Base-by-base conservation (phyloP, 305 asterid genomes). In the Fraxinus floribunda region DNA sequence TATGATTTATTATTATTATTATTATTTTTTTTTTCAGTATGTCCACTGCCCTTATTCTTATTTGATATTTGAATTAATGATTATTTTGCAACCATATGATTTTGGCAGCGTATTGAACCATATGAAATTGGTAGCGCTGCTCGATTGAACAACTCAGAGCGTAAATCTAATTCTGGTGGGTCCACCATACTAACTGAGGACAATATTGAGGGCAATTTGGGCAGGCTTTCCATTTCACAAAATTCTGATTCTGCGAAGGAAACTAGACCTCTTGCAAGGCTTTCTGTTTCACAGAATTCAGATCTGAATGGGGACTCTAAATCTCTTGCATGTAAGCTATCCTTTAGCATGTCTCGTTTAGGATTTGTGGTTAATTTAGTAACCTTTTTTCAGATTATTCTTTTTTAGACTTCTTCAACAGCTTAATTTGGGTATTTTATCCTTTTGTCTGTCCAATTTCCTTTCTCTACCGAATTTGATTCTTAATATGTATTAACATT, bases 61-160 rank as follows among this genome's bases (percentile, higher is more conserved):
- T 75, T 83, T 84, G 76, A 79, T 57, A 55, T 86, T 81, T 44
- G 41, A 75, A 78, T 83, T 87, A 85, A 81, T 83, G 78, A 81
- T 34, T 85, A 44, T 74, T 85, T 73, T 85, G 72, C 83, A 75
- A 85, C 78, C 76, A 87, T 84, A 74, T 82, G 55, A 83, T 80
- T 83, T 77, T 85, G 85, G 85, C 94, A 97, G 99, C 95, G 98
- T 75, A 89, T 90, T 83, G 99, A 94, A 88, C 99, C 98, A 78
- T 91, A 93, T 89, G 94, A 97, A 80, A 85, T 85, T 88, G 91
- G 97, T 38, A 89, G 82, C 78, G 83, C 93, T 82, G 81, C 91
- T 86, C 90, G 88, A 70, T 81, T 85, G 82, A 93, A 89, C 68
- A 94, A 90, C 82, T 83, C 82, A 81, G 98, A 93, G 52, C 18